These are phyloP conservation scores for Canavalia ensiformis DNA, from an alignment of 306 rosid genomes.

Conservation along the genomic window DNA sequence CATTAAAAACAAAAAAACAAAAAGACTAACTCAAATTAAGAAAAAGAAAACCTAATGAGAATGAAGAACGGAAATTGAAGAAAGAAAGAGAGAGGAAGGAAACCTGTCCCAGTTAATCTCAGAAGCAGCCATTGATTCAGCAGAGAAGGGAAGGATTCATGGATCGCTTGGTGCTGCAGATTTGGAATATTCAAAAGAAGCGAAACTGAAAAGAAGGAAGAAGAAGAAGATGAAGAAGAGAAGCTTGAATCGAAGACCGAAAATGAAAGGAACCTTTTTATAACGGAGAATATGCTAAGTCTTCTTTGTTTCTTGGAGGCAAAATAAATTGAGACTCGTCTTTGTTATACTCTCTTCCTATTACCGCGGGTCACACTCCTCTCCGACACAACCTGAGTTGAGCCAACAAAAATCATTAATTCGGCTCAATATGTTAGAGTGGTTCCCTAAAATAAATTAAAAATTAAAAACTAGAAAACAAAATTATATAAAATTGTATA, in stretches of 20 bases:
- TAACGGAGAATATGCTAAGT: background rate
- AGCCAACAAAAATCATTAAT: no score
- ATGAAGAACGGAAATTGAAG: no score
- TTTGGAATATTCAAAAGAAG: conserved; percentile 7
- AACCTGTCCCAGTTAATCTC: conserved; percentile 98
- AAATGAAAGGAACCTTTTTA: background rate
- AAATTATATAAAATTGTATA: no score
- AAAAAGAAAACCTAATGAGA: background rate
- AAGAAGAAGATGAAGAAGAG: background rate
- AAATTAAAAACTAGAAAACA: no score
- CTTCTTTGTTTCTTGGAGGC: background rate
- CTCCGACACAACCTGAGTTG: no score
- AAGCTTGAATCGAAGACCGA: background rate
- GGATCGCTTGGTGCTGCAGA: conserved; percentile 6
- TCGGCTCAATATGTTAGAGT: no score
- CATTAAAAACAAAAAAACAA: background rate
- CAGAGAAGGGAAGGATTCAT: conserved; percentile 50
- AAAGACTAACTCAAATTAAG: no score
- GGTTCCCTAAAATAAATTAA: no score
- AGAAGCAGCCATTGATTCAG: conserved; percentile 61
- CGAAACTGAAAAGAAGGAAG: background rate
- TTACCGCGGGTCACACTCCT: no score
- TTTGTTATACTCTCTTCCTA: no score
- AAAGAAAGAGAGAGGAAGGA: background rate
- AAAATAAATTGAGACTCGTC: background rate